phyloP scores from a whole-genome alignment of 306 rosid species.

The Lagenaria siceraria region DNA sequence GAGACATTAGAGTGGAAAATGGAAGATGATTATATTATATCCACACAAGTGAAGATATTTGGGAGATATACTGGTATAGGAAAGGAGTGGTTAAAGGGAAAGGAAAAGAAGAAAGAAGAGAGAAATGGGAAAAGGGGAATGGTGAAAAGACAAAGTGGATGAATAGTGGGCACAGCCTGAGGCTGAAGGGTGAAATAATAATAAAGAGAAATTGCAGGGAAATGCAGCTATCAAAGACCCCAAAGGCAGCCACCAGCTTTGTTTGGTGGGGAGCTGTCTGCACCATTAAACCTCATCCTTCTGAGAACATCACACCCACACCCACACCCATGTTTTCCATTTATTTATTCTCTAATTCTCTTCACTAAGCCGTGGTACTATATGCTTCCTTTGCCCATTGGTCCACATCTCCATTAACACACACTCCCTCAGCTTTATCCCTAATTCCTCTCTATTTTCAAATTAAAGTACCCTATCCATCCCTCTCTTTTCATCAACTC shows the following conservation, averaged over 20 bases:
- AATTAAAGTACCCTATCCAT: too few relatives aligned
- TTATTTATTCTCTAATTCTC: not conserved
- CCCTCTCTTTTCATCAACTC: not conserved
- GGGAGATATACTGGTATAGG: not conserved
- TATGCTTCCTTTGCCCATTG: not conserved
- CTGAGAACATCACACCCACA: not conserved
- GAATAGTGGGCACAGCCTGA: conserved; percentile 7
- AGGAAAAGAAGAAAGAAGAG: too few relatives aligned
- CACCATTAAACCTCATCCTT: not conserved
- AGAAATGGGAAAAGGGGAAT: too few relatives aligned
- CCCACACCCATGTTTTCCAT: not conserved
- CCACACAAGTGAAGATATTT: not conserved
- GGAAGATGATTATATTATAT: not conserved
- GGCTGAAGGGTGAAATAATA: not conserved
- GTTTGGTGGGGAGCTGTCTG: conserved; percentile 37
- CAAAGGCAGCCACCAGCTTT: conserved; percentile 23
- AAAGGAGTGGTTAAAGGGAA: not conserved
- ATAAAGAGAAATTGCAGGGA: conserved; percentile 10
- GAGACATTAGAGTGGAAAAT: not conserved
- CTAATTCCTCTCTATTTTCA: not conserved
- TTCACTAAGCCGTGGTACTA: not conserved
- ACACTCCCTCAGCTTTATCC: too few relatives aligned
- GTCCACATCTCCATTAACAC: not conserved
- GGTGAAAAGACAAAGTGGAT: conserved; percentile 10
- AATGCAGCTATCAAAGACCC: conserved; percentile 37